Conservation (phyloP, 768 basidiomycete genomes). For the Lanmaoa pseudosensibilis region DNA sequence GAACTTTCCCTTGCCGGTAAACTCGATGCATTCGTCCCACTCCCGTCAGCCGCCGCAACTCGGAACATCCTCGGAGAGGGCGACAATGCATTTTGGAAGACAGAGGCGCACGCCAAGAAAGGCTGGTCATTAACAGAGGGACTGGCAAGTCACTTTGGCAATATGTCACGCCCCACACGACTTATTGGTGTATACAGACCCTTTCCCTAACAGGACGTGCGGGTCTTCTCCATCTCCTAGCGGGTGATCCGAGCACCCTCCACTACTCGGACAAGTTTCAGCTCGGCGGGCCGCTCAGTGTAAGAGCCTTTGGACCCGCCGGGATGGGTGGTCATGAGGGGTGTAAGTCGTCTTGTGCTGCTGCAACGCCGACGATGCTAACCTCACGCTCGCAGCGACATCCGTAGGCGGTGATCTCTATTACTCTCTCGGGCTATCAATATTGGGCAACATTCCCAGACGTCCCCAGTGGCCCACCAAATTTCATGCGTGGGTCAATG, state of each 20-base stretch:
- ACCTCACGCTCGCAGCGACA: conserved; percentile 53
- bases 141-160: conserved; percentile 17
- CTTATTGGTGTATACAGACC: conserved; percentile 47
- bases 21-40: conserved; percentile 18
- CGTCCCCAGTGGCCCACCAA: conserved; percentile 87
- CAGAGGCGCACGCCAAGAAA: conserved; percentile 21
- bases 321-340: conserved; percentile 78
- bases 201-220: conserved; percentile 70
- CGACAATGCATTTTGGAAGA: conserved; percentile 29
- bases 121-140: conserved; percentile 25
- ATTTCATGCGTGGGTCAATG: conserved; percentile 77
- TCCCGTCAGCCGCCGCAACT: neutral
- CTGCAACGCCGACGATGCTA: neutral
- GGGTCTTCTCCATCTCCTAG: conserved; percentile 69
- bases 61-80: conserved; percentile 20
- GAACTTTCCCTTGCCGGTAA: conserved; percentile 25
- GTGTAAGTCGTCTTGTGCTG: conserved; percentile 41
- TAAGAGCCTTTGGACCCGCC: conserved; percentile 76
- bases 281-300: conserved; percentile 85
- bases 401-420: conserved; percentile 81
- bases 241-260: conserved; percentile 36
- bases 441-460: conserved; percentile 71
- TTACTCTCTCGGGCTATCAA: conserved; percentile 74
- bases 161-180: neutral
- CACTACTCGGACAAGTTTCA: conserved; percentile 88